phyloP scores from a whole-genome alignment of 768 basidiomycete genomes.

The Tremella mesenterica region DNA sequence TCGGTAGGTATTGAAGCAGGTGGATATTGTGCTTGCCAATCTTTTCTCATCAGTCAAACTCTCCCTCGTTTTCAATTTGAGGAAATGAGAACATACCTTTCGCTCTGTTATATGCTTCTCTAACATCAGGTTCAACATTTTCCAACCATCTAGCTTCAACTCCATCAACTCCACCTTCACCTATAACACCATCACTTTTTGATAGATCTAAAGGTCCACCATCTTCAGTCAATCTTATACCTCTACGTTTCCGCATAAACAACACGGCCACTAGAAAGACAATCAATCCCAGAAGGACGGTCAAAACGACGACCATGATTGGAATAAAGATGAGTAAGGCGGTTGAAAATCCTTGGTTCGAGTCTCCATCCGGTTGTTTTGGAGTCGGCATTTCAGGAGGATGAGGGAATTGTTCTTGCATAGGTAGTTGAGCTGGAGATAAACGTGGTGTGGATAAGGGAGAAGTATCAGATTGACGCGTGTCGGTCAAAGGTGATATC shows the following conservation, averaged over 20 bases:
- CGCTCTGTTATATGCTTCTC: slow-evolving; percentile 67
- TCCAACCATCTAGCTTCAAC: slow-evolving; percentile 93
- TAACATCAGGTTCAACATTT: slow-evolving; percentile 57
- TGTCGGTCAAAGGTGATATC: slow-evolving; percentile 18
- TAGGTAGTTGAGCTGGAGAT: not conserved
- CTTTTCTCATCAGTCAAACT: slow-evolving; percentile 38
- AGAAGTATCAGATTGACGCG: not conserved
- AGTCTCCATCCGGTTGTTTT: not conserved
- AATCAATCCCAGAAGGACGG: slow-evolving; percentile 83
- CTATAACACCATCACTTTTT: slow-evolving; percentile 71
- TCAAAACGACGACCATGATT: slow-evolving; percentile 83
- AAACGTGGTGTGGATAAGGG: not conserved
- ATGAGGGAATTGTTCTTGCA: not conserved
- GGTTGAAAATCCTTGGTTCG: not conserved
- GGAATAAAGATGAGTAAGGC: slow-evolving; percentile 63
- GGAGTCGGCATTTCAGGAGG: not conserved
- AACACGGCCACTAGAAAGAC: slow-evolving; percentile 84
- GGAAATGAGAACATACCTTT: slow-evolving; percentile 67
- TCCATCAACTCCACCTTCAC: slow-evolving; percentile 87
- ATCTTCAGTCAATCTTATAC: slow-evolving; percentile 52
- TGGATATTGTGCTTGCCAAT: slow-evolving; percentile 61
- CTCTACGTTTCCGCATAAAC: slow-evolving; percentile 51
- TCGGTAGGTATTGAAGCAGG: slow-evolving; percentile 96
- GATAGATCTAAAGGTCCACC: slow-evolving; percentile 92
- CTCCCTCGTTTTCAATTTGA: too few relatives aligned